A percentile compares a stretch with the other conserved stretches of the same genome.
Conservation (phyloP, 2,329 filamentous ascomycete species). For the Shiraia bambusicola region DNA sequence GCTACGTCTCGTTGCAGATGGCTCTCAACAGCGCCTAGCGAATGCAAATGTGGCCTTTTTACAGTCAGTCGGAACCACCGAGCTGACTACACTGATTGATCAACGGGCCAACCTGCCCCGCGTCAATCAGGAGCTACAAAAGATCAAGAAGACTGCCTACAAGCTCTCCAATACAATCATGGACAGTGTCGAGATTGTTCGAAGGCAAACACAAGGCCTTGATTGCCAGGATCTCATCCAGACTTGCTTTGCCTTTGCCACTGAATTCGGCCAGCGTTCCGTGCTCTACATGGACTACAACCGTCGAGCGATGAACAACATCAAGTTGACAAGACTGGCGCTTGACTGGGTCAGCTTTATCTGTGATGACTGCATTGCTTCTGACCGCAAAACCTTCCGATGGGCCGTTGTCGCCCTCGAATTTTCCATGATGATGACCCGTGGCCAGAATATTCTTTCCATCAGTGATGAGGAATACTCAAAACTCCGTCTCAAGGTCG, state of each 20-base stretch:
- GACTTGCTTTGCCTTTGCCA: constrained; percentile 98
- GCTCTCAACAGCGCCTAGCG: constrained; percentile 74
- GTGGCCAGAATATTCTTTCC: constrained; percentile 87
- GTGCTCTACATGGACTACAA: constrained; percentile 95
- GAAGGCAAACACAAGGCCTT: constrained; percentile 77
- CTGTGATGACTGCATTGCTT: constrained; percentile 92
- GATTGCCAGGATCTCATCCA: constrained; percentile 96
- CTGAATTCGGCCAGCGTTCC: constrained; percentile 94
- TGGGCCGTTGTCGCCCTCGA: constrained; percentile 96
- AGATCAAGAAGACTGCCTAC: constrained; percentile 93
- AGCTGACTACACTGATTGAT: constrained; percentile 86
- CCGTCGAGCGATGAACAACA: constrained; percentile 92
- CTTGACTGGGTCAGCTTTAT: constrained; percentile 98
- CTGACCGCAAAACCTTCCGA: constrained; percentile 92
- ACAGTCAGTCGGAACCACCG: constrained; percentile 70
- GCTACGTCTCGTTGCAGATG: constrained; percentile 83
- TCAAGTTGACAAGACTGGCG: constrained; percentile 88
- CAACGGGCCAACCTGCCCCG: constrained; percentile 90
- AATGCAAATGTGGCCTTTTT: constrained; percentile 78
- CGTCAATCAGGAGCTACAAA: constrained; percentile 86
- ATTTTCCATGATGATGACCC: constrained; percentile 96
- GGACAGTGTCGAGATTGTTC: constrained; percentile 94
- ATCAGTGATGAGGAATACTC: constrained; percentile 87
- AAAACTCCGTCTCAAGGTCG: constrained; percentile 80
- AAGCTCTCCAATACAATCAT: constrained; percentile 97